These are phyloP conservation scores for Harringtonia lauricola DNA, from an alignment of 2,329 filamentous ascomycete species.

Conservation along the genomic window DNA sequence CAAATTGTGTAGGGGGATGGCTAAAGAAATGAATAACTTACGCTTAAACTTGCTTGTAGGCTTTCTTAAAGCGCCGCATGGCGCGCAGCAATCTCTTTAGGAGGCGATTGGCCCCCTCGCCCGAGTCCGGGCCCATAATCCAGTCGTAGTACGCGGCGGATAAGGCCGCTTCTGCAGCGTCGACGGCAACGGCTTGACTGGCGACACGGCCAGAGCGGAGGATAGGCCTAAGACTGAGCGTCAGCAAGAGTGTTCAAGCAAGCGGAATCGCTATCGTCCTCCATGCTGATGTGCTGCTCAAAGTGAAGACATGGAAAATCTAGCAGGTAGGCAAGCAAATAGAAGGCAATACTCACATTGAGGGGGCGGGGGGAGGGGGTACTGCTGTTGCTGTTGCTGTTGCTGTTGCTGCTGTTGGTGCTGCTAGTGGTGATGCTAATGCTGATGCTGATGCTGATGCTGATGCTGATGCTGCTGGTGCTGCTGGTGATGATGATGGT, in stretches of 20 bases:
- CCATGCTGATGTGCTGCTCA: background rate
- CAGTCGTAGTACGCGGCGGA: background rate
- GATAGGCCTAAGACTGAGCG: background rate
- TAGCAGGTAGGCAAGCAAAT: background rate
- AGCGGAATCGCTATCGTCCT: background rate
- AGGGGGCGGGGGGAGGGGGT: background rate
- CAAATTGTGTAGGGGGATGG: no score
- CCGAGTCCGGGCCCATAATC: no score
- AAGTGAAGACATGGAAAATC: background rate
- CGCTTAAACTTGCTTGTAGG: no score
- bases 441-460: background rate
- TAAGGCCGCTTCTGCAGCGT: background rate
- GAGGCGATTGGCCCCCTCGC: no score
- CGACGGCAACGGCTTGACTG: background rate
- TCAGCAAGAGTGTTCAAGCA: background rate
- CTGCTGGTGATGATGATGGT: background rate
- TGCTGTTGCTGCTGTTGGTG: background rate
- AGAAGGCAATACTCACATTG: background rate
- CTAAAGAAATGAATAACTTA: no score
- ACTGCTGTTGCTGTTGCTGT: background rate
- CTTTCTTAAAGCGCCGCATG: no score
- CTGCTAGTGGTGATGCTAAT: background rate
- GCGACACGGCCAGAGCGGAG: background rate
- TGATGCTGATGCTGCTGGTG: background rate
- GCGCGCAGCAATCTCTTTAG: no score